These are phyloP conservation scores for Fistulinella cinereoalba DNA, from an alignment of 1,284 basidiomycete species.

Conservation along the genomic window DNA sequence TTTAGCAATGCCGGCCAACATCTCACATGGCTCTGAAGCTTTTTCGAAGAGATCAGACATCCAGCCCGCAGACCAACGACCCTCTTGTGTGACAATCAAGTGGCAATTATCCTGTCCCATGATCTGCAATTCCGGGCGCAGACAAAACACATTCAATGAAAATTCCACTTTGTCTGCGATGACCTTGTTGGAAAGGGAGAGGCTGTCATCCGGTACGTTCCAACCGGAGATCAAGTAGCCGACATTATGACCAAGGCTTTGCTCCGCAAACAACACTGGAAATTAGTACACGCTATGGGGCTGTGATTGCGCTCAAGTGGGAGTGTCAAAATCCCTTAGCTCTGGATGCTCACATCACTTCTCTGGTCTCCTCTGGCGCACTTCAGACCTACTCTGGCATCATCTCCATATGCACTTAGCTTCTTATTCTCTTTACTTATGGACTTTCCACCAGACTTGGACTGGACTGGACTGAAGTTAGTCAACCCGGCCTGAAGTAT, in stretches of 20 bases:
- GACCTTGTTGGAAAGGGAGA: slow-evolving; percentile 22
- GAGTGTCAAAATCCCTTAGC: no score
- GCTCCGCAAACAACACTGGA: slow-evolving; percentile 19
- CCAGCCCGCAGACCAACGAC: neutral
- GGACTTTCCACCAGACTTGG: no score
- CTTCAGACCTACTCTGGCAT: no score
- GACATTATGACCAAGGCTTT: slow-evolving; percentile 28
- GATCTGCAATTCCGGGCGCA: slow-evolving; percentile 33
- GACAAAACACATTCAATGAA: slow-evolving; percentile 41
- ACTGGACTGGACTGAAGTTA: no score
- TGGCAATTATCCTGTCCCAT: slow-evolving; percentile 31
- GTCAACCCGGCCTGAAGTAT: no score
- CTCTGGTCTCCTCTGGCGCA: no score
- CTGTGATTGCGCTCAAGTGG: neutral
- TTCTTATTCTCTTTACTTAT: no score
- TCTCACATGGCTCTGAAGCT: neutral
- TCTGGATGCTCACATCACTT: no score
- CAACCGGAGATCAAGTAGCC: slow-evolving; percentile 25
- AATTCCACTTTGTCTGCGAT: slow-evolving; percentile 33
- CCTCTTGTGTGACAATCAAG: slow-evolving; percentile 33
- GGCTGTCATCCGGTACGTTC: slow-evolving; percentile 14
- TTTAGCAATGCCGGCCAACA: neutral
- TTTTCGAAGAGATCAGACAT: neutral
- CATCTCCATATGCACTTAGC: no score
- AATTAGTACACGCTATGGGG: slow-evolving; percentile 22